Evolutionary conservation across 495 filamentous ascomycete species (phyloP).

Genomic region (Aspergillus leporis): DNA sequence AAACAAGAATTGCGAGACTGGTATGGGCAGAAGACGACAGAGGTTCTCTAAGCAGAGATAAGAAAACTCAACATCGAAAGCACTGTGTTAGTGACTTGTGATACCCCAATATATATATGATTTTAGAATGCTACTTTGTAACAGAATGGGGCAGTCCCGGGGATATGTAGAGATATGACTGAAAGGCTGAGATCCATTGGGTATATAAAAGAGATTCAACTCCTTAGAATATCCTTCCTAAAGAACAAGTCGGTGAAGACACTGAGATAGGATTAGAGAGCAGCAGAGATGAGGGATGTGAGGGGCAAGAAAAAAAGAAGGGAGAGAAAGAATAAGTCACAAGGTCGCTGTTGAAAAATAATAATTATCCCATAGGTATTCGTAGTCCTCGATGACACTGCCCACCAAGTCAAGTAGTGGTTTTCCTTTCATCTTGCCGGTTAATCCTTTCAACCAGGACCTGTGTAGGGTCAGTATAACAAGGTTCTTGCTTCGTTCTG

Average conservation of each 20-base stretch:
- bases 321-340: too few species aligned
- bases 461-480: constrained; percentile 43
- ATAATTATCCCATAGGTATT: constrained; percentile 97
- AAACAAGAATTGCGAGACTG: constrained; percentile 39
- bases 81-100: constrained; percentile 11
- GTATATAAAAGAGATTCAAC: constrained; percentile 5
- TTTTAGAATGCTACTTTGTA: constrained; percentile 5
- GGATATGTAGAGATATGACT: background rate
- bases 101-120: constrained; percentile 9
- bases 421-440: constrained; percentile 68
- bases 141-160: background rate
- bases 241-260: background rate
- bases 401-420: constrained; percentile 77
- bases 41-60: constrained; percentile 28
- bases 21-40: constrained; percentile 41
- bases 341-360: constrained; percentile 81
- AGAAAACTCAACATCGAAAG: background rate
- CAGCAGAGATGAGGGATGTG: background rate
- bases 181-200: constrained; percentile 4
- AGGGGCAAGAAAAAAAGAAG: background rate
- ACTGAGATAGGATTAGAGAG: too few species aligned
- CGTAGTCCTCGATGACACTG: constrained; percentile 89
- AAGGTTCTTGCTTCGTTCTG: background rate
- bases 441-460: constrained; percentile 59
- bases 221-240: background rate